Percentiles rank a stretch among this genome's conserved stretches.
phyloP scores from a whole-genome alignment of 495 filamentous ascomycete species.

The Extremus antarcticus region DNA sequence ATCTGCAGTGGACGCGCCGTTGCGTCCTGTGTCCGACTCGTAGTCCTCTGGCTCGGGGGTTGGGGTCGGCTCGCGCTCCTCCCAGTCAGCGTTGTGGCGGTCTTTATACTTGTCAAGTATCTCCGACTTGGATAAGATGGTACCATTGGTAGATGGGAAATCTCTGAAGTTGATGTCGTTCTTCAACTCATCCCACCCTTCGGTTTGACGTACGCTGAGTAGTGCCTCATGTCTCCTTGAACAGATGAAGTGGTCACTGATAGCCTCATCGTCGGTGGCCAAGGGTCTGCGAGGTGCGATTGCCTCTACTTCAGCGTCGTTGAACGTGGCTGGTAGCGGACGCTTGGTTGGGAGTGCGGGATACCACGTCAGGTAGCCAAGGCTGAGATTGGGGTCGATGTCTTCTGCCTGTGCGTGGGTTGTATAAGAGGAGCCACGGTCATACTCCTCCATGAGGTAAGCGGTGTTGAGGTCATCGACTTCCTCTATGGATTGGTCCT shows the following conservation, averaged over 20 bases:
- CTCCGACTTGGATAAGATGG: constrained; percentile 5
- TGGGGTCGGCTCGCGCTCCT: not conserved
- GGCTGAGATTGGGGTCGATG: constrained; percentile 27
- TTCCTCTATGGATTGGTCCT: too few relatives aligned
- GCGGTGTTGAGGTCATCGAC: not conserved
- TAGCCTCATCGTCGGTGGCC: constrained; percentile 25
- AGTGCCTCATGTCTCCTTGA: constrained; percentile 23
- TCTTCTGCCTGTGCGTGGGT: constrained; percentile 26
- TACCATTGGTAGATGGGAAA: constrained; percentile 16
- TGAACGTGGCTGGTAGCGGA: constrained; percentile 26
- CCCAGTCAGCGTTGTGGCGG: constrained; percentile 4
- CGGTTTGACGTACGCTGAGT: constrained; percentile 28
- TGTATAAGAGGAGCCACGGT: constrained; percentile 25
- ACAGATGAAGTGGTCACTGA: constrained; percentile 30
- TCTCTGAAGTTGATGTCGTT: constrained; percentile 28
- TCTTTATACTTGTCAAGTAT: constrained; percentile 8
- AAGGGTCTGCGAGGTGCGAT: constrained; percentile 17
- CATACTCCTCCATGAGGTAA: constrained; percentile 11
- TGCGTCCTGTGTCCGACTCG: constrained; percentile 11
- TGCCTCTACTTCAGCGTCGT: constrained; percentile 28
- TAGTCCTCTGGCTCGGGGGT: not conserved
- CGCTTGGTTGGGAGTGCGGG: constrained; percentile 26
- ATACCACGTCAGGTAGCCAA: constrained; percentile 30
- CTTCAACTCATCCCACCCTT: constrained; percentile 25
- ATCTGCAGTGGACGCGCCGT: not conserved